Evolutionary conservation across 805 yeast genomes (phyloP).

Genomic region (Spathaspora sp.): DNA sequence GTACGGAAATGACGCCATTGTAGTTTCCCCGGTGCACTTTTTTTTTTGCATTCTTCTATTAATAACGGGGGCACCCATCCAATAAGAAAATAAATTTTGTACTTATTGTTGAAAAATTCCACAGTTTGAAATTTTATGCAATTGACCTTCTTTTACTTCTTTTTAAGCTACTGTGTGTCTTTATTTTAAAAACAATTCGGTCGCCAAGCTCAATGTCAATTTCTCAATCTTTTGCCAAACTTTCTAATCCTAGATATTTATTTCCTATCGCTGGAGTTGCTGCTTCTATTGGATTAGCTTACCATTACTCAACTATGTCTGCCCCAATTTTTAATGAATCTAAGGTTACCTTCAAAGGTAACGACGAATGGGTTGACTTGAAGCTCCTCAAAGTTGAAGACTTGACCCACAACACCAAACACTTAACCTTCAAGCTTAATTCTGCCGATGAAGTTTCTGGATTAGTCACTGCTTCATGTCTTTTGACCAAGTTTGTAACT

Average conservation of each 20-base stretch:
- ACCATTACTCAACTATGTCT: constrained; percentile 19
- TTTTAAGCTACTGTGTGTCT: background rate
- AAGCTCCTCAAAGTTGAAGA: constrained; percentile 48
- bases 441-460: constrained; percentile 69
- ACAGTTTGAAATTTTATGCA: background rate
- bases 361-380: constrained; percentile 64
- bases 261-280: constrained; percentile 26
- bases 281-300: constrained; percentile 32
- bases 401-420: constrained; percentile 61
- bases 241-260: constrained; percentile 22
- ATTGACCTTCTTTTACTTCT: background rate
- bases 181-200: no score
- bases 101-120: background rate
- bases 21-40: no score
- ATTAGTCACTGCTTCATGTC: constrained; percentile 70
- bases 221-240: constrained; percentile 15
- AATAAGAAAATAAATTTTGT: background rate
- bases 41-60: no score
- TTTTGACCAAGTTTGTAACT: constrained; percentile 78
- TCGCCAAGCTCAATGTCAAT: background rate
- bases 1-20: background rate
- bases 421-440: constrained; percentile 68
- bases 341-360: constrained; percentile 53
- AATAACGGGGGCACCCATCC: background rate
- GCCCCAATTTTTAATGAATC: constrained; percentile 30